Percentiles rank a stretch among this genome's conserved stretches.
These are phyloP conservation scores for Citrullus amarus DNA, from an alignment of 306 rosid species.

Conservation along the genomic window DNA sequence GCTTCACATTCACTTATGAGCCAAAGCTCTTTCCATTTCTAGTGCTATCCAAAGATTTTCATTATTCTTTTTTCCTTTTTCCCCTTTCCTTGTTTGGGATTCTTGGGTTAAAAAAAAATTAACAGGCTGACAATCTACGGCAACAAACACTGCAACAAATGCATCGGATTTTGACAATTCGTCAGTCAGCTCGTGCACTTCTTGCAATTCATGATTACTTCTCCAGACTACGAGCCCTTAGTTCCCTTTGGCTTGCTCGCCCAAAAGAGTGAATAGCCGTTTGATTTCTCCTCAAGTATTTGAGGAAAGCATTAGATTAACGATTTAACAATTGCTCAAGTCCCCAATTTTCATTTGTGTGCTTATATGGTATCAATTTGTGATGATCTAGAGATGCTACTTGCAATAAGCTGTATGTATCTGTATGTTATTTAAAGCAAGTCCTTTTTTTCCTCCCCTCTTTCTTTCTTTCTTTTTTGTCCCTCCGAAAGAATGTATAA, in stretches of 20 bases:
- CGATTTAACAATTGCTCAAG: neutral
- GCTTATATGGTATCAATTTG: neutral
- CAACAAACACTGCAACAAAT: conserved; percentile 72
- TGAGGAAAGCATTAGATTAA: neutral
- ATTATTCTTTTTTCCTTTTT: neutral
- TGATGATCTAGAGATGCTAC: conserved; percentile 20
- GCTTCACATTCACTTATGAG: neutral
- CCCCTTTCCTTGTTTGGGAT: conserved; percentile 3
- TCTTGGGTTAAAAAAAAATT: neutral
- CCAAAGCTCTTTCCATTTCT: neutral
- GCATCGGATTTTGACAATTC: conserved; percentile 67
- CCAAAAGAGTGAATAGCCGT: conserved; percentile 35
- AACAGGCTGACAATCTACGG: conserved; percentile 65
- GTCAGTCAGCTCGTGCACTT: conserved; percentile 70
- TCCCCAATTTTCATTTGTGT: conserved; percentile 7
- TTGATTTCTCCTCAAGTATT: neutral
- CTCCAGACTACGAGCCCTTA: conserved; percentile 59
- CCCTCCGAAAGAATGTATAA: neutral
- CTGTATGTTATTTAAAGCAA: conserved; percentile 10
- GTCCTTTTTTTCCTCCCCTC: neutral
- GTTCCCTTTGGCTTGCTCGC: conserved; percentile 76
- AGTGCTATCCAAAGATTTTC: neutral
- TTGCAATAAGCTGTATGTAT: conserved; percentile 18
- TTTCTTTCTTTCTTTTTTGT: too few relatives aligned
- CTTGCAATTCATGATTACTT: conserved; percentile 62